Evolutionary conservation across 768 basidiomycete genomes (phyloP), one percentile per base, ranked within the genome.

Genomic region (Kwoniella newhampshirensis): DNA sequence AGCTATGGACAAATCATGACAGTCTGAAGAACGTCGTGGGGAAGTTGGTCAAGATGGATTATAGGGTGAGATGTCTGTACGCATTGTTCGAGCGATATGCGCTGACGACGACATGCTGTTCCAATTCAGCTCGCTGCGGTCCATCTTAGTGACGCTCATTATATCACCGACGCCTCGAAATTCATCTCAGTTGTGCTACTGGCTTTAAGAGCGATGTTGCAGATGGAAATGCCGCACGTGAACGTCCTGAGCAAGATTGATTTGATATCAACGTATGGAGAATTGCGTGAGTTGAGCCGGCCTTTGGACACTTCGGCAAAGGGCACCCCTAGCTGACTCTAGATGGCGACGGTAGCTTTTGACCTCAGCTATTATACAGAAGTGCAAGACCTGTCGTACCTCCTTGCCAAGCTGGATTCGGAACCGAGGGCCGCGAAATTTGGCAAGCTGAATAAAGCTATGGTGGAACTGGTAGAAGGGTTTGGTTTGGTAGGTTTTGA

Each of bases 291-390:
- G 82, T 73, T 32, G 26, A 20, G 32, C 13, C 32, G 32, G 32
- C 32, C 17, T n/a, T 4, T 27, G 36, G 20, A 41, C 20, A 12
- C n/a, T n/a, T n/a, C n/a, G n/a, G n/a, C n/a, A n/a, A n/a, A n/a
- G n/a, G n/a, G n/a, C n/a, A n/a, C n/a, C 30, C 12, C 25, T 11
- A 18, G 13, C 18, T 17, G 30, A 17, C 18, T 57, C 17, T 30
- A 57, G 9, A 11, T 2, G 3, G 21, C n/a, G n/a, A 28, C 9
- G 21, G 25, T 21, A 96, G 94, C 94, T 41, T 98, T 99, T 80
- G 96, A 94, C 70, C 86, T 99, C 26, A 89, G 91, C 63, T 99
- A 89, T 75, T 98, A 98, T 76, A 97, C 96, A 39, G 92, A 99
- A 77, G 96, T 96, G 0, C 92, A 96, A 76, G 94, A 99, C 71